phyloP scores from a whole-genome alignment of 1,139 yeast species.

The Pneumocystis wakefieldiae region DNA sequence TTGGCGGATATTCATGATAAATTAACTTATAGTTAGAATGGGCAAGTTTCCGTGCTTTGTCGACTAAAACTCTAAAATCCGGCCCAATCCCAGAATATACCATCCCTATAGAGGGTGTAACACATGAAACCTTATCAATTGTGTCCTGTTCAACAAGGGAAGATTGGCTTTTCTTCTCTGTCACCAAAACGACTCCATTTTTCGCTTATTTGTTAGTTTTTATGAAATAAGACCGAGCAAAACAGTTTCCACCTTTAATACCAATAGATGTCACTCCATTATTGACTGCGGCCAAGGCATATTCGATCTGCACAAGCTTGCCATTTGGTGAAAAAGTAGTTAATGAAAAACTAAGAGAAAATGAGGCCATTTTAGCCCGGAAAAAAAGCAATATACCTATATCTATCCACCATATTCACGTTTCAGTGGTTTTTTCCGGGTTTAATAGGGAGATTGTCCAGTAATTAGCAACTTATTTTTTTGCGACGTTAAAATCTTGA shows the following conservation, averaged over 20 bases:
- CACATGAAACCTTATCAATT: conserved; percentile 59
- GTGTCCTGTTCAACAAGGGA: conserved; percentile 61
- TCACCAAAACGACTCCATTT: conserved; percentile 91
- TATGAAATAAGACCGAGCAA: background rate
- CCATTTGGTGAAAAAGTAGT: conserved; percentile 97
- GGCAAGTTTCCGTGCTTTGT: conserved; percentile 82
- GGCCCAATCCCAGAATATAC: conserved; percentile 99
- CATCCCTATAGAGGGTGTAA: conserved; percentile 94
- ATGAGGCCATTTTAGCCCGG: background rate
- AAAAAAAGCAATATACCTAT: background rate
- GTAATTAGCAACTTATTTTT: background rate
- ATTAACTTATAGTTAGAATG: conserved; percentile 86
- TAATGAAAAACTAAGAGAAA: conserved; percentile 69
- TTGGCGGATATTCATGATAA: conserved; percentile 95
- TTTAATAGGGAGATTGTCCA: background rate
- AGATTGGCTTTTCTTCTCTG: conserved; percentile 82
- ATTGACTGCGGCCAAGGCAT: conserved; percentile 92
- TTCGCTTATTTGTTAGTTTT: conserved; percentile 35
- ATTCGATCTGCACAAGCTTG: conserved; percentile 92
- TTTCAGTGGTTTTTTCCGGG: background rate
- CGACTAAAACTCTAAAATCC: conserved; percentile 86
- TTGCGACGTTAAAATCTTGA: background rate
- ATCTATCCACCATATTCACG: background rate
- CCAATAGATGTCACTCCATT: conserved; percentile 97
- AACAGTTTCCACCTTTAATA: conserved; percentile 38